Evolutionary conservation across 108 stramenopile species (phyloP).

Genomic region (Nitzschia sp.): DNA sequence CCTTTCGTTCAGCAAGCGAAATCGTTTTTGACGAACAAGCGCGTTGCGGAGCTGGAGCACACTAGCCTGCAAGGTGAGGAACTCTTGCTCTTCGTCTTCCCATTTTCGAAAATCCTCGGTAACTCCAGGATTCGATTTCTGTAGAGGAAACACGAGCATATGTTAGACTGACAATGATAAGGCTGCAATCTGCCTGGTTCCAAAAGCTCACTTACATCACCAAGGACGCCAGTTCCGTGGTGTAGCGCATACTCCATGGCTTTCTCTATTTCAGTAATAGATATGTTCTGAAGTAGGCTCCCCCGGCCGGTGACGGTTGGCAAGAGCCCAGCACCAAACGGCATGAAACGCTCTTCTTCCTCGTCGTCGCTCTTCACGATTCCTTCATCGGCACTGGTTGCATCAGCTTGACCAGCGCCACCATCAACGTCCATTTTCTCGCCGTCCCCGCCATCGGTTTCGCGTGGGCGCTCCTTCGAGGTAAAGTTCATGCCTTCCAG

Average conservation of each 20-base stretch:
- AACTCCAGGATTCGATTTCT: constrained; percentile 54
- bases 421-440: constrained; percentile 8
- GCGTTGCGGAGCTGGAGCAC: constrained; percentile 67
- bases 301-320: constrained; percentile 63
- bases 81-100: constrained; percentile 65
- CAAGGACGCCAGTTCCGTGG: constrained; percentile 50
- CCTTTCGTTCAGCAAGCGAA: constrained; percentile 69
- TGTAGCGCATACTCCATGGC: constrained; percentile 52
- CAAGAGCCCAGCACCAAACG: constrained; percentile 67
- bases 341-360: constrained; percentile 35
- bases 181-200: too few relatives aligned
- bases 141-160: constrained; percentile 9
- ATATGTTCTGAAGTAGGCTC: constrained; percentile 39
- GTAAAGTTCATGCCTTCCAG: constrained; percentile 46
- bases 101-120: constrained; percentile 50
- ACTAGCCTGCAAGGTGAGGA: constrained; percentile 51
- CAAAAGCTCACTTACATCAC: constrained; percentile 33
- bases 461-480: constrained; percentile 1
- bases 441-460: constrained; percentile 21
- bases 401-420: constrained; percentile 3
- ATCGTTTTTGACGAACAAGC: constrained; percentile 67
- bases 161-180: not conserved
- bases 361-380: constrained; percentile 11
- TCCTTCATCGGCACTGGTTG: constrained; percentile 12
- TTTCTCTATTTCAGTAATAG: constrained; percentile 55